Percentiles rank a stretch among this genome's conserved stretches.
These are phyloP conservation scores for Leishmania tarentolae DNA, from an alignment of 208 protist species.

Conservation along the genomic window DNA sequence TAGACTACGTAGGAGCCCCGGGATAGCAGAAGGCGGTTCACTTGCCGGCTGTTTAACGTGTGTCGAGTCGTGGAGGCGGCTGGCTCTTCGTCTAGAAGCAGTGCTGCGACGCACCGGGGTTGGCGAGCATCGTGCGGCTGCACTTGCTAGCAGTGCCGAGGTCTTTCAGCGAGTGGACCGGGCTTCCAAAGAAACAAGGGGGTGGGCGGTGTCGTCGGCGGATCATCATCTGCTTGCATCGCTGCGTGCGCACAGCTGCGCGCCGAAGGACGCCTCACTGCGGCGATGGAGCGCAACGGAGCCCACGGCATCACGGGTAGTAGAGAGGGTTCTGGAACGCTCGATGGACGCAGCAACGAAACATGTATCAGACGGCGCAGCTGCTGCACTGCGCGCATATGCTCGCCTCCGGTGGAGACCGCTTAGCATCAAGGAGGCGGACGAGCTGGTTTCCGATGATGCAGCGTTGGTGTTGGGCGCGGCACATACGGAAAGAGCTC, in stretches of 20 bases:
- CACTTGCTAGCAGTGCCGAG: background rate
- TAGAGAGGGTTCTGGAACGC: too few species aligned
- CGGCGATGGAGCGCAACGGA: background rate
- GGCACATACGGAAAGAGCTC: background rate
- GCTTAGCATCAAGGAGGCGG: background rate
- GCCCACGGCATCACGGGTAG: background rate
- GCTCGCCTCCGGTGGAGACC: constrained; percentile 16
- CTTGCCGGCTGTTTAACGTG: background rate
- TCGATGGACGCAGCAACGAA: background rate
- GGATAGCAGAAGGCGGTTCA: background rate
- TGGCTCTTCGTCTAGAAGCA: constrained; percentile 13
- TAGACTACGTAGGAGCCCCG: constrained; percentile 16
- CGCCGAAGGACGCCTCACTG: background rate
- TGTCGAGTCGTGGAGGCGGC: constrained; percentile 15
- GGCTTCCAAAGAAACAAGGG: background rate
- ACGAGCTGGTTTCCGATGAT: background rate
- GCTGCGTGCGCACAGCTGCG: background rate
- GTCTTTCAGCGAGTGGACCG: constrained; percentile 15
- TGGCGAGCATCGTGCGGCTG: background rate
- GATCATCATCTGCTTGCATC: constrained; percentile 2
- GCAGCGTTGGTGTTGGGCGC: background rate
- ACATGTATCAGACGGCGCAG: background rate
- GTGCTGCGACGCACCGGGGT: too few species aligned
- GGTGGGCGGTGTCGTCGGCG: constrained; percentile 15
- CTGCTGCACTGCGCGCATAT: constrained; percentile 9